phyloP scores from a whole-genome alignment of 1,284 basidiomycete species.

The Pascua sp. region DNA sequence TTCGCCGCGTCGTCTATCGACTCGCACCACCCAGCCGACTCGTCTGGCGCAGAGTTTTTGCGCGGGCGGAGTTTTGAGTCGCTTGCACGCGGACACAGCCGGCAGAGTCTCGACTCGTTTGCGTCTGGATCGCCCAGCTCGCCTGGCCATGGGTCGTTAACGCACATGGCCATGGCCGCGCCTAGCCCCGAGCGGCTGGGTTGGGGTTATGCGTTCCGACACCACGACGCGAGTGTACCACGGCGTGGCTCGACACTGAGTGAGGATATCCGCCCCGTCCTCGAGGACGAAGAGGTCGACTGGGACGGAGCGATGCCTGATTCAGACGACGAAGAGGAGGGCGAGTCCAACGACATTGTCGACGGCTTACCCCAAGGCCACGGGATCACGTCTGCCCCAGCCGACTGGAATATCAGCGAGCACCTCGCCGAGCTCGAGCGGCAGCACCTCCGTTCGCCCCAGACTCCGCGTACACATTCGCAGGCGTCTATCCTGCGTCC shows the following conservation, averaged over 20 bases:
- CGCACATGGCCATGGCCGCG: conserved; percentile 1
- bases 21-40: conserved; percentile 18
- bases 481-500: conserved; percentile 4
- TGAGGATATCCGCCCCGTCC: conserved; percentile 23
- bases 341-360: not conserved
- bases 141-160: conserved; percentile 5
- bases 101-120: conserved; percentile 27
- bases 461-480: conserved; percentile 4
- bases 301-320: conserved; percentile 32
- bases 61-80: conserved; percentile 32
- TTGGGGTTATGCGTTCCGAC: conserved; percentile 15
- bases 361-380: conserved; percentile 17
- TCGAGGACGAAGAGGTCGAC: conserved; percentile 38
- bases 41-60: conserved; percentile 14
- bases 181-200: conserved; percentile 9
- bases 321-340: conserved; percentile 21
- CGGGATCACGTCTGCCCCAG: conserved; percentile 16
- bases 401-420: conserved; percentile 19
- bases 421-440: conserved; percentile 10
- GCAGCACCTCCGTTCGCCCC: conserved; percentile 8
- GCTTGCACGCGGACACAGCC: not conserved
- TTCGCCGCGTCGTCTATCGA: conserved; percentile 27
- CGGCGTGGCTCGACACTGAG: conserved; percentile 29
- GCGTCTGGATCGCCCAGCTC: conserved; percentile 27
- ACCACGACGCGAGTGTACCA: conserved; percentile 5